phyloP scores from a whole-genome alignment of 352 stramenopile genomes.

The Globisporangium cederbergense region DNA sequence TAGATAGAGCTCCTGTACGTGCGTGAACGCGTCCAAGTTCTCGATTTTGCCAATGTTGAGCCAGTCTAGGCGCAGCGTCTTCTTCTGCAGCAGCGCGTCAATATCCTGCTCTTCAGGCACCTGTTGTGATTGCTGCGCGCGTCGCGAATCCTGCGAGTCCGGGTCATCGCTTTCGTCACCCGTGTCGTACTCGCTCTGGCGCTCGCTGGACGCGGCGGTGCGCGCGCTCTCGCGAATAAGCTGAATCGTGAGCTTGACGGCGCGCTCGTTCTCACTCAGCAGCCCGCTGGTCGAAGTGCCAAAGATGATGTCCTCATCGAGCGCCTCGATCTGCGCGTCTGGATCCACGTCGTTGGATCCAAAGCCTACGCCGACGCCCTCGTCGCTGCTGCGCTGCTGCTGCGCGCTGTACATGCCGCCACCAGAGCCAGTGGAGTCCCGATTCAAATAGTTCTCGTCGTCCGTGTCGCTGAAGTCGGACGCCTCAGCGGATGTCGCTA shows the following conservation, averaged over 20 bases:
- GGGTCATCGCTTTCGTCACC: constrained; percentile 11
- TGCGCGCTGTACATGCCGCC: background rate
- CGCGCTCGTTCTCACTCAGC: constrained; percentile 28
- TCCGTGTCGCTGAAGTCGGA: constrained; percentile 19
- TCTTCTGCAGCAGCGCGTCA: constrained; percentile 45
- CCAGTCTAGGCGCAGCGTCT: constrained; percentile 67
- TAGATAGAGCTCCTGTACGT: constrained; percentile 72
- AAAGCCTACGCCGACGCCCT: background rate
- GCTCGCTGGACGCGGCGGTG: constrained; percentile 6
- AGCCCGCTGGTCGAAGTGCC: constrained; percentile 28
- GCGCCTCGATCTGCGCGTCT: constrained; percentile 52
- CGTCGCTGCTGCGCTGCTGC: constrained; percentile 1
- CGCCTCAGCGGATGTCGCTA: background rate
- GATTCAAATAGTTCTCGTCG: constrained; percentile 7
- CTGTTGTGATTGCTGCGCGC: background rate
- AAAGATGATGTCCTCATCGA: constrained; percentile 45
- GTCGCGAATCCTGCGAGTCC: background rate
- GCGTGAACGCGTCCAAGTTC: constrained; percentile 72
- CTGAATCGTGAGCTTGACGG: constrained; percentile 55
- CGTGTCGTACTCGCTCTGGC: constrained; percentile 14
- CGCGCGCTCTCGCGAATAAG: constrained; percentile 55
- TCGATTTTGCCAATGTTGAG: constrained; percentile 67
- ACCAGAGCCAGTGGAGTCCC: background rate
- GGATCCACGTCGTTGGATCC: constrained; percentile 24
- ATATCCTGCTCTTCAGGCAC: constrained; percentile 27